Percentiles rank a stretch among this genome's conserved stretches.
phyloP scores from a whole-genome alignment of 2,329 filamentous ascomycete genomes.

The Fragosphaeria purpurea region DNA sequence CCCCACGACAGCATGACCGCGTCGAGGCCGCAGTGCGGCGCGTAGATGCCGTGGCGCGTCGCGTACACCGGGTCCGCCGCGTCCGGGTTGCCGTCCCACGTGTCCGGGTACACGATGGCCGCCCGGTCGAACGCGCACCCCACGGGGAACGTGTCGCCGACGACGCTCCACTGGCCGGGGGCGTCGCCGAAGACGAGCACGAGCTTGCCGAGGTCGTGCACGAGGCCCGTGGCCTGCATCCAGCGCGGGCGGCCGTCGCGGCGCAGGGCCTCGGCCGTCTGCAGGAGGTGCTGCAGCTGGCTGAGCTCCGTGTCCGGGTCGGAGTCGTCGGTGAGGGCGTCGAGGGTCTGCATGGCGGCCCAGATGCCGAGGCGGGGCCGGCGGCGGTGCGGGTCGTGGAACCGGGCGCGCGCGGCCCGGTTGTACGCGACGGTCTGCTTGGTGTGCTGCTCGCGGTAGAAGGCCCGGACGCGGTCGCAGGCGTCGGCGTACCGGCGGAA shows the following conservation, averaged over 20 bases:
- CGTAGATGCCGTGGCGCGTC: slow-evolving; percentile 72
- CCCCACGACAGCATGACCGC: slow-evolving; percentile 89
- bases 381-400: slow-evolving; percentile 52
- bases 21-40: slow-evolving; percentile 67
- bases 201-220: slow-evolving; percentile 73
- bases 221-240: slow-evolving; percentile 70
- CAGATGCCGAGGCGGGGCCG: slow-evolving; percentile 72
- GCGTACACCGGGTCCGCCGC: slow-evolving; percentile 59
- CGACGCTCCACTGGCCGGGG: slow-evolving; percentile 87
- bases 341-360: slow-evolving; percentile 87
- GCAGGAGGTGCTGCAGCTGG: slow-evolving; percentile 83
- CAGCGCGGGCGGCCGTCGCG: slow-evolving; percentile 73
- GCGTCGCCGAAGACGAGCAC: slow-evolving; percentile 66
- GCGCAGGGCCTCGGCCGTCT: slow-evolving; percentile 81
- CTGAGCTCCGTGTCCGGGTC: slow-evolving; percentile 81
- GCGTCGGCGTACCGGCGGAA: slow-evolving; percentile 68
- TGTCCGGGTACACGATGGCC: slow-evolving; percentile 70
- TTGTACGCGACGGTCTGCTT: slow-evolving; percentile 79
- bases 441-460: slow-evolving; percentile 65
- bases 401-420: slow-evolving; percentile 63
- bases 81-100: slow-evolving; percentile 71
- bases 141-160: slow-evolving; percentile 76
- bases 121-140: slow-evolving; percentile 61
- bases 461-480: slow-evolving; percentile 74
- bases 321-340: slow-evolving; percentile 82